Base-by-base conservation (phyloP, 1,284 basidiomycete genomes). In the Puccinia sorghi region DNA sequence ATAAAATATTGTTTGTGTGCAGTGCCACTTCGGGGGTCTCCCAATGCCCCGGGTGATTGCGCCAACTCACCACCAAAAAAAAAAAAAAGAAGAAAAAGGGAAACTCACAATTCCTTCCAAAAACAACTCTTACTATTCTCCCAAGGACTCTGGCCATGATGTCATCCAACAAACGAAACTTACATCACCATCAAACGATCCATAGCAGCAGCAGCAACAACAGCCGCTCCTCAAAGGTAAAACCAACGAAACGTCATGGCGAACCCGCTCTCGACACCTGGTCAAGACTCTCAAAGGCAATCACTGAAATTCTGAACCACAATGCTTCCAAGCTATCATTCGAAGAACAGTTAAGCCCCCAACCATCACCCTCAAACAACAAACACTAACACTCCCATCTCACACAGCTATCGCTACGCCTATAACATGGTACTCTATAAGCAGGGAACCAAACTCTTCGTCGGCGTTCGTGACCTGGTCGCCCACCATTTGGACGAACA, bases 241-340 rank as follows among this genome's bases (percentile, higher is more conserved):
- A 76, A 22, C 74, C 74, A 54, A 69, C 74, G 4, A 76, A 76
- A 25, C 74, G 63, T 1, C 74, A 76, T 59, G 50, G 64, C 12
- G 63, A 76, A 59, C 74, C 74, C 2, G 63, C 74, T 20, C 5
- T 46, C 37, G 82, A 82, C 25, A 81, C 80, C 66, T 94, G 93
- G 92, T 83, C 87, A 25, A 88, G 89, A 81, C 86, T 97, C 17
- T 88, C 91, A 22, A 87, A 87, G 77, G 97, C 97, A 81, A 95
- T 99, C 82, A 88, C 90, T 79, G 93, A 97, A 87, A 99, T 99
- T 79, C 93, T 97, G 85, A 92, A 93, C 82, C 93, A 97, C 86
- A 93, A 97, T 85, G 93, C 94, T 8, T 90, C 90, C 77, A 91
- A 90, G 83, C 89, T 99, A 41, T 97, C 93, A 17, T 99, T 95